Evolutionary conservation across 2,329 filamentous ascomycete species (phyloP).

Genomic region (Colletotrichum trifolii): DNA sequence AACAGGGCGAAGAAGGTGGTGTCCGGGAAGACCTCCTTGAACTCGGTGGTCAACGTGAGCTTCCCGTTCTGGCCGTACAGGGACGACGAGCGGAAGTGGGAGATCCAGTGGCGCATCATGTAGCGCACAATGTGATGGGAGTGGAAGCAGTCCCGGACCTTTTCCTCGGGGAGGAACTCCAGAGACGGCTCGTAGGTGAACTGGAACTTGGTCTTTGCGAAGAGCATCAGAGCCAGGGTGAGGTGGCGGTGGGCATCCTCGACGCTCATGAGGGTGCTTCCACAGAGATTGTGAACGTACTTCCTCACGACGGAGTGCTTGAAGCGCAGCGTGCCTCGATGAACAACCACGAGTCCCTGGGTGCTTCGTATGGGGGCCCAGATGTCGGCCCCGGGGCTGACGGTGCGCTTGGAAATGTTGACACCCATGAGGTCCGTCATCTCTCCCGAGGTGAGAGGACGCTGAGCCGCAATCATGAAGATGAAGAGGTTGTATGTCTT

Average conservation of each 20-base stretch:
- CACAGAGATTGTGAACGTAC: conserved; percentile 46
- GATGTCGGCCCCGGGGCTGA: conserved; percentile 38
- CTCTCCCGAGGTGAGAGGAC: conserved; percentile 47
- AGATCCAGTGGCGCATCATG: conserved; percentile 49
- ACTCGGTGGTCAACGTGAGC: conserved; percentile 45
- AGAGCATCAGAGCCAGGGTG: conserved; percentile 48
- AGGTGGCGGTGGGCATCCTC: conserved; percentile 49
- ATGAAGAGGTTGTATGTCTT: conserved; percentile 44
- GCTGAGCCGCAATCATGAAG: conserved; percentile 48
- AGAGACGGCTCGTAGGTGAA: conserved; percentile 42
- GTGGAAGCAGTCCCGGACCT: conserved; percentile 42
- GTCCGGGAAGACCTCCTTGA: conserved; percentile 49
- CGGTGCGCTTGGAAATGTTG: conserved; percentile 35
- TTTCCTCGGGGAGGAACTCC: conserved; percentile 41
- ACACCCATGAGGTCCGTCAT: conserved; percentile 48
- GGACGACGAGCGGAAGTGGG: conserved; percentile 49
- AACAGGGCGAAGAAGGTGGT: conserved; percentile 50
- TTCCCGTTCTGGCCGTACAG: conserved; percentile 43
- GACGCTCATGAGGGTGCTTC: conserved; percentile 46
- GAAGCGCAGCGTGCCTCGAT: conserved; percentile 49
- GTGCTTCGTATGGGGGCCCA: conserved; percentile 27
- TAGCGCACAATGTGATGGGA: conserved; percentile 48
- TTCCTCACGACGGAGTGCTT: conserved; percentile 48
- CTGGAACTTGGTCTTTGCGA: conserved; percentile 45
- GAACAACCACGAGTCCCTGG: conserved; percentile 46